These are phyloP conservation scores for Gardenia jasminoides DNA, from an alignment of 257 asterid genomes.

Conservation along the genomic window DNA sequence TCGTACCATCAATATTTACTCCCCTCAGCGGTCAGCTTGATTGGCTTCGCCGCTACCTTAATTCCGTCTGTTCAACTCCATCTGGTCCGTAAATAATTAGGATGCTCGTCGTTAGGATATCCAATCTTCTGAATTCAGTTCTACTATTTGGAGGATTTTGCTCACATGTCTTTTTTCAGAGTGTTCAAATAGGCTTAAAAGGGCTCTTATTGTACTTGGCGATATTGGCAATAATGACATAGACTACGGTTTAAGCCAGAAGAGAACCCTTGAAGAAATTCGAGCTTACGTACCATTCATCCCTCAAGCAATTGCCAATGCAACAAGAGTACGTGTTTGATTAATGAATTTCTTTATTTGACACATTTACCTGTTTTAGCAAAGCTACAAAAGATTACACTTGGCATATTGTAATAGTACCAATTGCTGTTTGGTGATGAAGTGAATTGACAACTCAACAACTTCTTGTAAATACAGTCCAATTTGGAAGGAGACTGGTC, in stretches of 20 bases:
- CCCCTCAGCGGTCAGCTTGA: conserved; percentile 25
- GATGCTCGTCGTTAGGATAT: background rate
- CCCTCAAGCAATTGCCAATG: conserved; percentile 18
- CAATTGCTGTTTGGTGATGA: too few relatives aligned
- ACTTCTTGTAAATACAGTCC: too few relatives aligned
- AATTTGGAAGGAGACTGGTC: too few relatives aligned
- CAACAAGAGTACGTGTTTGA: conserved; percentile 20
- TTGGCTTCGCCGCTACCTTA: conserved; percentile 16
- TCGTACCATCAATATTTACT: background rate
- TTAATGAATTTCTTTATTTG: background rate
- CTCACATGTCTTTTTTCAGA: conserved; percentile 6
- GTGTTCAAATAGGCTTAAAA: conserved; percentile 17
- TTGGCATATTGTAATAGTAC: too few relatives aligned
- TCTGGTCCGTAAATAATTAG: too few relatives aligned
- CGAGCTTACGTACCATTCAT: conserved; percentile 17
- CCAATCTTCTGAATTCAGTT: background rate
- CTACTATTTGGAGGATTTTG: too few relatives aligned
- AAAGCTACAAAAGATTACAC: background rate
- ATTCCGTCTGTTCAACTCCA: too few relatives aligned
- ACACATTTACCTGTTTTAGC: background rate
- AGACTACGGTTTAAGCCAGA: background rate
- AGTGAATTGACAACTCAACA: too few relatives aligned
- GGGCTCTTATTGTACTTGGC: conserved; percentile 23
- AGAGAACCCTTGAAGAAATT: conserved; percentile 14
- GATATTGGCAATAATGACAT: conserved; percentile 38